Base-by-base conservation (phyloP, 352 stramenopile genomes). In the Phytophthora idaei region DNA sequence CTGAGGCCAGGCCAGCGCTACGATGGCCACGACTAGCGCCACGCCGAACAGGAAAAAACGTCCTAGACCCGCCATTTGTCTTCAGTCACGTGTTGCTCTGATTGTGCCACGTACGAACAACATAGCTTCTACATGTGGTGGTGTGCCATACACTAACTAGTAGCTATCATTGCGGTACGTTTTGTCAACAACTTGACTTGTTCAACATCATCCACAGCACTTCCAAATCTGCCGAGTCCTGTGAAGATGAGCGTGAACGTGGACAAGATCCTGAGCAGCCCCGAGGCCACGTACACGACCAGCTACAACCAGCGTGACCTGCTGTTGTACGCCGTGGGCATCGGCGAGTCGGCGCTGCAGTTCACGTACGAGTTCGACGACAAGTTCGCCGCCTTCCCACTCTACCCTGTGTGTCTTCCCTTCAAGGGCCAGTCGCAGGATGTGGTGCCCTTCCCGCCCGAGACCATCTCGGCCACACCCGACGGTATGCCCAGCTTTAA, bases 271-370 rank as follows among this genome's bases (percentile, higher is more conserved):
- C 69, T 94, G 47, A 70, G 57, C 66, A 85, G 61, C 45, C 69
- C 74, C 4, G 74, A 76, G 47, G 70, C 80, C 46, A 69, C 54
- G 17, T 94, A 89, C 72, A 69, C 75, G 37, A 85, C 78, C 52
- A 78, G 64, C 9, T 97, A 97, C 81, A 97, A 92, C 74, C 80
- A 93, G 75, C 88, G 90, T 66, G 92, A 97, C 71, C 77, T 97
- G 62, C 65, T 97, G 64, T 21, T 95, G 31, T 97, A 97, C 70
- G 89, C 90, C 15, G 78, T 89, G 55, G 90, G 89, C 54, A 97
- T 97, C 61, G 90, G 92, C 66, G 92, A 90, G 64, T 83, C 80
- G 2, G 77, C 89, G 32, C 77, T 96, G 44, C 85, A 93, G 66
- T 97, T 96, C 74, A 94, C 88, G 49, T 95, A 97, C 76, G 92